Conservation (phyloP, 306 rosid genomes). For the Trifolium subterraneum region DNA sequence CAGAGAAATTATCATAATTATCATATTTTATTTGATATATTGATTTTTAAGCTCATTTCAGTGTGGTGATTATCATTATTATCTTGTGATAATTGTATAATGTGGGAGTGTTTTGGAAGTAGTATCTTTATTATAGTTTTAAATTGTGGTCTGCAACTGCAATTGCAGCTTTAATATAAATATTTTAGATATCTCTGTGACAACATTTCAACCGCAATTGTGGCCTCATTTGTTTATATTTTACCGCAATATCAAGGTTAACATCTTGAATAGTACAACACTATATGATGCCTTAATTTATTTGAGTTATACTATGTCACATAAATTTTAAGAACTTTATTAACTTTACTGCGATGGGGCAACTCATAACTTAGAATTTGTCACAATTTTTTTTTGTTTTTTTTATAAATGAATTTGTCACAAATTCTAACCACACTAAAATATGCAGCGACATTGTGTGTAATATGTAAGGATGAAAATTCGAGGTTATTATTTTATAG, state of each 20-base stretch:
- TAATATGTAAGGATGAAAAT: too few relatives aligned
- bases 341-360: not conserved
- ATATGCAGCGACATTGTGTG: too few relatives aligned
- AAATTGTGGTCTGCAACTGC: not conserved
- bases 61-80: not conserved
- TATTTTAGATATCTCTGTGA: not conserved
- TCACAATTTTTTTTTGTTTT: too few relatives aligned
- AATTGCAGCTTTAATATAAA: not conserved
- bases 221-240: not conserved
- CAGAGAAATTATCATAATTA: conserved; percentile 41
- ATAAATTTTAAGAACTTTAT: not conserved
- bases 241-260: not conserved
- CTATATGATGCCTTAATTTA: not conserved
- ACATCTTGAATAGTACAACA: not conserved
- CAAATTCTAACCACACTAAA: too few relatives aligned
- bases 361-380: not conserved
- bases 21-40: conserved; percentile 22
- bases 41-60: not conserved
- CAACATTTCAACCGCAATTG: not conserved
- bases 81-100: not conserved
- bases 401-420: too few relatives aligned
- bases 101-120: not conserved
- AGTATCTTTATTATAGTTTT: not conserved
- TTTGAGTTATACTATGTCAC: not conserved
- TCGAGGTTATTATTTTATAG: too few relatives aligned